A percentile compares a stretch with the other conserved stretches of the same genome.
Conservation (phyloP, 1,284 basidiomycete genomes). For the Boletus sp. region DNA sequence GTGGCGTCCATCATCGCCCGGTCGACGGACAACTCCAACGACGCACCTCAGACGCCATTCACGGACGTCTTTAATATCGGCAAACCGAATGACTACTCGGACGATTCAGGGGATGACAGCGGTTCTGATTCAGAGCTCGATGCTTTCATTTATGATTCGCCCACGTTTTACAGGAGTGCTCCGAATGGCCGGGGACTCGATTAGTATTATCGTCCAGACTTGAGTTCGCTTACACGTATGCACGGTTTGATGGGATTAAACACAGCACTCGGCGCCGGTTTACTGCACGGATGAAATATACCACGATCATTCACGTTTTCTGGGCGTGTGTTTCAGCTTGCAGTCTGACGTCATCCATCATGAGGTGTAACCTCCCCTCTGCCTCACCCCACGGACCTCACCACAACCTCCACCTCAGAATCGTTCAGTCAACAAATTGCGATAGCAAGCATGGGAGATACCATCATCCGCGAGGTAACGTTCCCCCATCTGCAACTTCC, state of each 20-base stretch:
- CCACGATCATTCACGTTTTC: slow-evolving; percentile 11
- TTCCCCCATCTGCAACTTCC: not conserved
- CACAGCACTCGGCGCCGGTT: not conserved
- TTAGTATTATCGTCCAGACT: slow-evolving; percentile 17
- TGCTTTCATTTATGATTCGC: slow-evolving; percentile 67
- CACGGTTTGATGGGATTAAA: slow-evolving; percentile 1
- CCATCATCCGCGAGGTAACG: slow-evolving; percentile 30
- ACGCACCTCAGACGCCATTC: slow-evolving; percentile 70
- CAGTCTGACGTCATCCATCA: slow-evolving; percentile 22
- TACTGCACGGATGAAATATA: slow-evolving; percentile 7
- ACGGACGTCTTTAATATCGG: slow-evolving; percentile 70
- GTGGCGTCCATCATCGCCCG: slow-evolving; percentile 78
- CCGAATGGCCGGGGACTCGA: slow-evolving; percentile 40
- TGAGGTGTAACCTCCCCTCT: slow-evolving; percentile 8
- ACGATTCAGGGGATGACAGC: slow-evolving; percentile 49
- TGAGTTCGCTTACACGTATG: slow-evolving; percentile 6
- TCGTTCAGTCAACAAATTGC: not conserved
- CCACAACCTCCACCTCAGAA: slow-evolving; percentile 18
- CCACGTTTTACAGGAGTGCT: slow-evolving; percentile 37
- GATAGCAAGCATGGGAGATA: slow-evolving; percentile 24
- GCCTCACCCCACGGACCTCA: slow-evolving; percentile 16
- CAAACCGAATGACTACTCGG: slow-evolving; percentile 38
- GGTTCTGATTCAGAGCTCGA: slow-evolving; percentile 62
- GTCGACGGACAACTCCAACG: slow-evolving; percentile 52
- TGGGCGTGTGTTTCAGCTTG: slow-evolving; percentile 10